Conservation (phyloP, 192 early-diverging fungal genomes). For the Cetraspora pellucida region DNA sequence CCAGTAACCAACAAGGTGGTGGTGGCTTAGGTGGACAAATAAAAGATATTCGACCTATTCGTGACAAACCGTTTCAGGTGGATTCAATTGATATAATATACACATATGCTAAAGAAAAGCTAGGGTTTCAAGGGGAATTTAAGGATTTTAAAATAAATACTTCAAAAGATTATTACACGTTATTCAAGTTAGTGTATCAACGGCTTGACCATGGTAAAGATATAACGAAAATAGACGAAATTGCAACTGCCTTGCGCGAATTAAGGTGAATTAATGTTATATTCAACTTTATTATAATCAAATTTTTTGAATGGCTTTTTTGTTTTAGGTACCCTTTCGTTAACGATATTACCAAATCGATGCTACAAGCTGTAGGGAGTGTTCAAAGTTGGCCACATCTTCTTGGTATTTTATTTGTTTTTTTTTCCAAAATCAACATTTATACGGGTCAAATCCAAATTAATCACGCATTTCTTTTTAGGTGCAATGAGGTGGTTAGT, state of each 20-base stretch:
- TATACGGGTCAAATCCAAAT: constrained; percentile 47
- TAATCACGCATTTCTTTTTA: constrained; percentile 61
- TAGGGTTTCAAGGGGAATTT: constrained; percentile 57
- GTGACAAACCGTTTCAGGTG: constrained; percentile 61
- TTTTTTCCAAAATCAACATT: neutral
- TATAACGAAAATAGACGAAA: constrained; percentile 69
- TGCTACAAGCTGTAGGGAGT: constrained; percentile 66
- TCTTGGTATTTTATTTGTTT: constrained; percentile 49
- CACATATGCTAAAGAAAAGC: constrained; percentile 62
- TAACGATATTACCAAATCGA: constrained; percentile 68
- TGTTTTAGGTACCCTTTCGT: constrained; percentile 28
- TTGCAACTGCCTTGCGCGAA: constrained; percentile 59
- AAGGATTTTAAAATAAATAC: constrained; percentile 65
- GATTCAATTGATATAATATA: constrained; percentile 60
- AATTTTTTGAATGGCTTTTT: neutral
- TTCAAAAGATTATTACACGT: constrained; percentile 69
- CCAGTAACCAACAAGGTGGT: neutral
- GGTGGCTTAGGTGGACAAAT: neutral
- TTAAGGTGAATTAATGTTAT: constrained; percentile 39
- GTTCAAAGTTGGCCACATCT: constrained; percentile 56
- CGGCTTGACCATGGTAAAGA: constrained; percentile 67
- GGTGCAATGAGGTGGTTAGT: constrained; percentile 79
- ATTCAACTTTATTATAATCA: neutral
- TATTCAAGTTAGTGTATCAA: constrained; percentile 75
- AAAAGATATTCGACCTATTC: constrained; percentile 72